Evolutionary conservation across 73 alveolate genomes (phyloP).

Genomic region (Paramecium pentaurelia): DNA sequence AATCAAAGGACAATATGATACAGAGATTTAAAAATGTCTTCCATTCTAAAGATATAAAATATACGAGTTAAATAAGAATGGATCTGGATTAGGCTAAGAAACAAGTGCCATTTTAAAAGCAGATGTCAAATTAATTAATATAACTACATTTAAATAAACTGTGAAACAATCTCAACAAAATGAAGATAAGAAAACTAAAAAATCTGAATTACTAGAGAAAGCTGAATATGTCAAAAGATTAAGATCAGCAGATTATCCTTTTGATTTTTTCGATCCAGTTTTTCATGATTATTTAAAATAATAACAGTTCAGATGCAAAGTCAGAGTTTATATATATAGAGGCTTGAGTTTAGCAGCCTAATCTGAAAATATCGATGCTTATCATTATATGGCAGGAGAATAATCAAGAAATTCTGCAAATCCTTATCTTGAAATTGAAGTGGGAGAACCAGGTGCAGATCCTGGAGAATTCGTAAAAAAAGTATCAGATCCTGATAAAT

Average conservation of each 20-base stretch:
- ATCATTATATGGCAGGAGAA: conserved; percentile 78
- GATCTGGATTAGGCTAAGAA: conserved; percentile 51
- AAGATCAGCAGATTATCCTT: conserved; percentile 21
- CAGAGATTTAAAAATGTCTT: conserved; percentile 38
- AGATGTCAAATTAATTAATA: conserved; percentile 25
- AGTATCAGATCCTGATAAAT: conserved; percentile 73
- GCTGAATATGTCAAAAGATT: conserved; percentile 46
- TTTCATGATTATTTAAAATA: conserved; percentile 46
- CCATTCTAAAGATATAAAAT: conserved; percentile 45
- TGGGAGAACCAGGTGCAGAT: conserved; percentile 81
- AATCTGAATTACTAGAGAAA: conserved; percentile 23
- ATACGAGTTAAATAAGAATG: neutral
- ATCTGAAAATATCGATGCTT: conserved; percentile 66
- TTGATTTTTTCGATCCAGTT: conserved; percentile 40
- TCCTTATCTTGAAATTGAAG: conserved; percentile 81
- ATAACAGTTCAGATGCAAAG: conserved; percentile 58
- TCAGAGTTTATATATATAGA: conserved; percentile 74
- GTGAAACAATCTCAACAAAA: neutral
- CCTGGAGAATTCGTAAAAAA: conserved; percentile 65
- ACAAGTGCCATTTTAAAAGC: conserved; percentile 64
- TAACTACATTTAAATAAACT: neutral
- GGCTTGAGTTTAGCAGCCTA: conserved; percentile 83
- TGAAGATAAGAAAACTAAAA: conserved; percentile 49
- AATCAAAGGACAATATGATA: conserved; percentile 74
- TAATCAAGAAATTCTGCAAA: conserved; percentile 82